phyloP scores from a whole-genome alignment of 805 yeast species.

The Candida piceae region DNA sequence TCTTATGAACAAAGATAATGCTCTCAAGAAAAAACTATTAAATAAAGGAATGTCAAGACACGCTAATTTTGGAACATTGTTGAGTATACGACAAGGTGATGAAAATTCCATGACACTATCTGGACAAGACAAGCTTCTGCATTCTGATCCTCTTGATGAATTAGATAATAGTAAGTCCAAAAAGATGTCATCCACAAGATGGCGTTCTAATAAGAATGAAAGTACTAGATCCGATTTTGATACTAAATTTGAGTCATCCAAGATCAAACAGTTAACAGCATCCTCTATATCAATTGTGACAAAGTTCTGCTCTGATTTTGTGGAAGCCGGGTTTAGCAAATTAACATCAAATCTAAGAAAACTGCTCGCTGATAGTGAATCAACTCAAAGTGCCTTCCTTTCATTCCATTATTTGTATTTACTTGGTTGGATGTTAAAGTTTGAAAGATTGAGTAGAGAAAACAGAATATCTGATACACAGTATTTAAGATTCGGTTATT shows the following conservation, averaged over 20 bases:
- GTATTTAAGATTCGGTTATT: slow-evolving; percentile 19
- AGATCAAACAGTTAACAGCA: slow-evolving; percentile 23
- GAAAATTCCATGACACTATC: slow-evolving; percentile 58
- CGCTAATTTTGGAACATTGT: slow-evolving; percentile 83
- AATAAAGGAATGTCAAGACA: slow-evolving; percentile 47
- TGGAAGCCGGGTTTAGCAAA: slow-evolving; percentile 72
- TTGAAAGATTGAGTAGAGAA: slow-evolving; percentile 43
- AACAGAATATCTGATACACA: slow-evolving; percentile 28
- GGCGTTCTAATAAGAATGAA: slow-evolving; percentile 14
- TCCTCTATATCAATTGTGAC: not conserved
- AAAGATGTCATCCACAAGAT: slow-evolving; percentile 40
- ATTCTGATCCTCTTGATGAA: slow-evolving; percentile 49
- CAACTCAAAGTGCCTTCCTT: slow-evolving; percentile 24
- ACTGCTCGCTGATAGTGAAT: slow-evolving; percentile 23
- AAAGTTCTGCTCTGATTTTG: slow-evolving; percentile 50
- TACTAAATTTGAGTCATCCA: slow-evolving; percentile 20
- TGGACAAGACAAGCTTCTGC: slow-evolving; percentile 50
- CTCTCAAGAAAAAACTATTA: slow-evolving; percentile 33
- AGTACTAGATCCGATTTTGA: slow-evolving; percentile 27
- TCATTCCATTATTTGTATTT: slow-evolving; percentile 51
- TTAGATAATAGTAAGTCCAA: slow-evolving; percentile 60
- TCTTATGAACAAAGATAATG: slow-evolving; percentile 57
- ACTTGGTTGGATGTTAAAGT: slow-evolving; percentile 71
- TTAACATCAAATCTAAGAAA: slow-evolving; percentile 48
- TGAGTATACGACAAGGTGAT: slow-evolving; percentile 64